Evolutionary conservation across 176 grass and related monocot species (phyloP).

Genomic region (Carex pumila): DNA sequence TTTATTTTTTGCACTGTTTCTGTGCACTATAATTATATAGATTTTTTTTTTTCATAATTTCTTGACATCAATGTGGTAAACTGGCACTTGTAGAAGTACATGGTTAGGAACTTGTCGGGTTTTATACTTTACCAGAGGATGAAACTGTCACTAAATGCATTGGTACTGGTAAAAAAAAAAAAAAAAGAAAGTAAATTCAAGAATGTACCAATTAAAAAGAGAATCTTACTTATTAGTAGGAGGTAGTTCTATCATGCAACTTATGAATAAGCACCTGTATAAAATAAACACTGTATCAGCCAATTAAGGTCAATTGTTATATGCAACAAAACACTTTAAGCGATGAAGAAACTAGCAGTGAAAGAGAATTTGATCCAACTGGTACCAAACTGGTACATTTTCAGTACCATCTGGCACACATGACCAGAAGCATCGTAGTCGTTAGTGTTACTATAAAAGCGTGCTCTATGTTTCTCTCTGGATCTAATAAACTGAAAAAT

Average conservation of each 20-base stretch:
- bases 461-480: background rate
- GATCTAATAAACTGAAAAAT: background rate
- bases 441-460: background rate
- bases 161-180: background rate
- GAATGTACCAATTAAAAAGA: background rate
- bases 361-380: background rate
- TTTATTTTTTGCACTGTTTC: background rate
- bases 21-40: background rate
- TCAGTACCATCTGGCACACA: background rate
- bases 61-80: background rate
- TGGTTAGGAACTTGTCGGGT: background rate
- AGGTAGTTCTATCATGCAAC: background rate
- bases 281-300: background rate
- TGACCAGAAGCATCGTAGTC: background rate
- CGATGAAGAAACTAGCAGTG: background rate
- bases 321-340: background rate
- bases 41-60: background rate
- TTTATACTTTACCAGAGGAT: background rate
- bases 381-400: background rate
- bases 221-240: slow-evolving; percentile 4
- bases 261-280: background rate
- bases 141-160: background rate
- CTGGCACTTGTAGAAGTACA: background rate
- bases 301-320: background rate
- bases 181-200: background rate